A percentile compares a stretch with the other conserved stretches of the same genome.
Conservation (phyloP, 441 rosid species). For the Gossypium schwendimanii region DNA sequence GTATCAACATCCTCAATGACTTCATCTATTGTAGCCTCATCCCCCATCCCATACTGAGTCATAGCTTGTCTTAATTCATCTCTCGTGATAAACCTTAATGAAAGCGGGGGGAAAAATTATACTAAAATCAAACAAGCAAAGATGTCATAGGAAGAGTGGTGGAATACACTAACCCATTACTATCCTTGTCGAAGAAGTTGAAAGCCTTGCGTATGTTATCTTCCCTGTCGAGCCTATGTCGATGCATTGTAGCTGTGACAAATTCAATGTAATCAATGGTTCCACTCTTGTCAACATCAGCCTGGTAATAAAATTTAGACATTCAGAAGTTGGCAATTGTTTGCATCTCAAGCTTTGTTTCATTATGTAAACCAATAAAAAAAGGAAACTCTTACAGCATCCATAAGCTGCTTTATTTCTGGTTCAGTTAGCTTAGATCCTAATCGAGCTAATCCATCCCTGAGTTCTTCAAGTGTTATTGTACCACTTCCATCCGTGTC, state of each 20-base stretch:
- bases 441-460: constrained; percentile 49
- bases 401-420: constrained; percentile 80
- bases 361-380: neutral
- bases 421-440: constrained; percentile 74
- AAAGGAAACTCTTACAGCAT: constrained; percentile 53
- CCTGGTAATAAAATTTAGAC: constrained; percentile 30
- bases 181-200: constrained; percentile 61
- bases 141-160: neutral
- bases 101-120: too few relatives aligned
- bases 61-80: constrained; percentile 76
- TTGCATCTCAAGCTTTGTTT: neutral
- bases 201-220: constrained; percentile 60
- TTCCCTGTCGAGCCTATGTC: constrained; percentile 72
- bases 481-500: constrained; percentile 79
- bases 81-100: constrained; percentile 61
- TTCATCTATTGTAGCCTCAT: constrained; percentile 70
- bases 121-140: neutral
- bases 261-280: constrained; percentile 71
- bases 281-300: constrained; percentile 74
- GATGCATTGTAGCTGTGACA: constrained; percentile 75
- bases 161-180: constrained; percentile 48
- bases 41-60: constrained; percentile 73
- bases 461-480: constrained; percentile 74
- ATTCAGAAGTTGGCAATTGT: neutral
- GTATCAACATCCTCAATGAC: constrained; percentile 58